Evolutionary conservation across 495 filamentous ascomycete species (phyloP).

Genomic region (Lasiosphaeria miniovina): DNA sequence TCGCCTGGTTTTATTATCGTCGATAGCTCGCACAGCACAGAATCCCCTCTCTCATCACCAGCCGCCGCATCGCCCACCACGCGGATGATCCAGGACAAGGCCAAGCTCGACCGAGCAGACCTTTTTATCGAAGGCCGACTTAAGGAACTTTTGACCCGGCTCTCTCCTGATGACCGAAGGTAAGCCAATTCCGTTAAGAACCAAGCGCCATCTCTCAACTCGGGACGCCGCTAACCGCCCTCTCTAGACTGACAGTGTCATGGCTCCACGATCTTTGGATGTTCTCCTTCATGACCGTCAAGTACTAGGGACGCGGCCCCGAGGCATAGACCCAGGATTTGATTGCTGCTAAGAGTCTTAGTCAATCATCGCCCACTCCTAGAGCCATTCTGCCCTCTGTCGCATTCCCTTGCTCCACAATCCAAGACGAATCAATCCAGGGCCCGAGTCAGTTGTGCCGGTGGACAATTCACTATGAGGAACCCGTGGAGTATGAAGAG

Average conservation of each 20-base stretch:
- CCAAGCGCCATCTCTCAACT: neutral
- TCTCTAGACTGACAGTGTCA: neutral
- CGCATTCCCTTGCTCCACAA: neutral
- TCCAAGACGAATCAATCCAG: neutral
- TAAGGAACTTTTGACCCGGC: slow-evolving; percentile 23
- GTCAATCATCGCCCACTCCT: neutral
- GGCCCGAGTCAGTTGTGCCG: neutral
- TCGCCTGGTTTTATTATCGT: slow-evolving; percentile 11
- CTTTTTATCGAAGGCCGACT: slow-evolving; percentile 34
- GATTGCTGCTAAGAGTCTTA: slow-evolving; percentile 15
- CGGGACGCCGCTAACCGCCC: neutral
- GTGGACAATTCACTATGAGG: neutral
- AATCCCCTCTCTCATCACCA: neutral
- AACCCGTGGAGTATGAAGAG: neutral
- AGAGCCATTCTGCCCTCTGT: neutral
- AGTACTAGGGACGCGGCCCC: slow-evolving; percentile 43
- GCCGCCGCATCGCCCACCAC: slow-evolving; percentile 24
- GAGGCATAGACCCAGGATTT: slow-evolving; percentile 29
- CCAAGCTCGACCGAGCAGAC: slow-evolving; percentile 27
- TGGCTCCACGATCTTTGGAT: slow-evolving; percentile 43
- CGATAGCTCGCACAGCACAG: neutral
- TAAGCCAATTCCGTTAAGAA: neutral
- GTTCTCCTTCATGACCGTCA: slow-evolving; percentile 41
- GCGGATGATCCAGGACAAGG: slow-evolving; percentile 24
- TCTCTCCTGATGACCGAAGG: neutral